Base-by-base conservation (phyloP, 768 basidiomycete species). In the Podaxis pistillaris region DNA sequence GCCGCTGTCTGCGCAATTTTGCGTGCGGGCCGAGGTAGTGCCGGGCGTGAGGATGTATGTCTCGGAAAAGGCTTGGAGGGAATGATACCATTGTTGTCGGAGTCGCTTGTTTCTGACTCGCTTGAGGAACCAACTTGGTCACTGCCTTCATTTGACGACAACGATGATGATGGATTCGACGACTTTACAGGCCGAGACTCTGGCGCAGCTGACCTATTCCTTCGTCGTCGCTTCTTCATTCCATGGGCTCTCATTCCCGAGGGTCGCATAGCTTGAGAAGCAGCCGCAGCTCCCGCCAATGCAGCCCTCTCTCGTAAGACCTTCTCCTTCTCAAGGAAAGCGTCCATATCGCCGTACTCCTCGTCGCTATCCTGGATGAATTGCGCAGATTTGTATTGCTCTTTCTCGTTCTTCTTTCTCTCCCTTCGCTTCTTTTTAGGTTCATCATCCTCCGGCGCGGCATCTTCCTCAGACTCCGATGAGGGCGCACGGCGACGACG, bases 301-400 rank as follows among this genome's bases (percentile, higher is more conserved):
- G 76, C 77, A 3, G 81, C 81, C 71, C 79, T 82, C 70, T 85
- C 83, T 52, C 90, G 81, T 68, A 85, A 72, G 56, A 64, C 77
- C 68, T 82, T 83, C 75, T 96, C 95, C 68, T 81, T 84, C 73
- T 81, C 88, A 62, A 94, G 85, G 81, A 97, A 97, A 4, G 80
- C 85, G 55, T 90, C 88, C 73, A 94, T 89, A 69, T 90, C 88
- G 15, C 84, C 91, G 62, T 86, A 86, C 72, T 93, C 92, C 60
- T 80, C 88, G 68, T 97, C 95, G 65, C 91, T 93, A 75, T 97
- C 94, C 70, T 91, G 87, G 71, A 96, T 94, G 72, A 96, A 92
- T 72, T 93, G 89, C 9, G 93, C 93, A 6, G 90, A 92, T 73
- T 94, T 94, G 80, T 91, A 95, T 63, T 79, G 64, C 62, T 77